phyloP scores from a whole-genome alignment of 768 basidiomycete species.

The Punctularia strigosozonata region DNA sequence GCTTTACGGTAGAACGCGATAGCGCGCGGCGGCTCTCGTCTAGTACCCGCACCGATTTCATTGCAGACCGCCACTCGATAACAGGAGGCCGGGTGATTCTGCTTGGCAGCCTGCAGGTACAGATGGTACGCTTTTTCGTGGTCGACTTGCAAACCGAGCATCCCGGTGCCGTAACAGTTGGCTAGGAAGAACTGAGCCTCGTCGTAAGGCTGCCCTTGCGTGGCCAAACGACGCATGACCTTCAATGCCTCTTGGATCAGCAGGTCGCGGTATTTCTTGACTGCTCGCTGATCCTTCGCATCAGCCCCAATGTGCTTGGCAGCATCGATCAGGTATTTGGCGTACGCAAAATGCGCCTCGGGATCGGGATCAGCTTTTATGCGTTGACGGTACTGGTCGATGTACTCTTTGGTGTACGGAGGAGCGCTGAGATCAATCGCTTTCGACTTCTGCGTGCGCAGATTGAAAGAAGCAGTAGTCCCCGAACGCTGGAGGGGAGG shows the following conservation, averaged over 20 bases:
- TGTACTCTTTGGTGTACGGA: slow-evolving; percentile 91
- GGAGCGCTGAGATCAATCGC: slow-evolving; percentile 74
- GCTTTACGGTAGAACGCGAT: slow-evolving; percentile 96
- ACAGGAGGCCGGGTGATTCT: slow-evolving; percentile 89
- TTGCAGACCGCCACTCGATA: slow-evolving; percentile 99
- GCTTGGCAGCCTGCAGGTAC: slow-evolving; percentile 93
- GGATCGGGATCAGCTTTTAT: slow-evolving; percentile 98
- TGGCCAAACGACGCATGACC: slow-evolving; percentile 84
- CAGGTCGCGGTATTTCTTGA: slow-evolving; percentile 83
- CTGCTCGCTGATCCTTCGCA: slow-evolving; percentile 67
- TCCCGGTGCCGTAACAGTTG: slow-evolving; percentile 92
- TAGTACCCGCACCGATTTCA: slow-evolving; percentile 94
- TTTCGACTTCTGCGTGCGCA: slow-evolving; percentile 58
- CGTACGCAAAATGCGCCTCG: slow-evolving; percentile 93
- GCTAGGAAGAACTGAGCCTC: slow-evolving; percentile 99
- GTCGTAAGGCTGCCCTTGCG: slow-evolving; percentile 82
- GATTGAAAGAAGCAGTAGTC: slow-evolving; percentile 42
- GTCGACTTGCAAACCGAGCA: slow-evolving; percentile 91
- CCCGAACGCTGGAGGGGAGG: slow-evolving; percentile 45
- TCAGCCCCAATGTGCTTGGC: slow-evolving; percentile 79
- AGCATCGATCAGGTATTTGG: slow-evolving; percentile 98
- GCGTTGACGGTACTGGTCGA: slow-evolving; percentile 93
- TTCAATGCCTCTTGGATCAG: slow-evolving; percentile 85
- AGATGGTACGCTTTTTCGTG: slow-evolving; percentile 97
- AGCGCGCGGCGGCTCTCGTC: slow-evolving; percentile 77